Base-by-base conservation (phyloP, 164 flowering plant species). In the Kalanchoe fedtschenkoi region DNA sequence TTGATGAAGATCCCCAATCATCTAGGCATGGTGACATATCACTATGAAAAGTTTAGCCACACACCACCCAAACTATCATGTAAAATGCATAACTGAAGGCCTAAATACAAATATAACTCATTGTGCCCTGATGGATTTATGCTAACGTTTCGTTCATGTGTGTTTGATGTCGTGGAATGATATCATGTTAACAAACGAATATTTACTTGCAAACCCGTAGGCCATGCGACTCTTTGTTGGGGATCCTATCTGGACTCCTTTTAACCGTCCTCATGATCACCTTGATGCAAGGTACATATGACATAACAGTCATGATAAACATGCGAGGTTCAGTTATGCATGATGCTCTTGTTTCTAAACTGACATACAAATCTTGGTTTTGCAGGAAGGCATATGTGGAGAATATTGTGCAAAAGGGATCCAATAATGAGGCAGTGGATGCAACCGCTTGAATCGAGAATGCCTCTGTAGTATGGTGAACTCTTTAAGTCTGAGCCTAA, bases 211-310 rank as follows among this genome's bases (percentile, higher is more conserved):
- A 15, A n/a, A 29, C 68, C 1, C 62, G 55, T 74, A 87, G 97
- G 97, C 90, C 6, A 82, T 89, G 95, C 83, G 97, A 13, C 85
- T 88, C 0, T 95, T 95, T 80, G 89, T 91, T 57, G 99, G 99
- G n/a, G 96, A 91, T 15, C 99, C 97, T 13, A 75, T 95, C 62
- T 91, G 99, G 99, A 95, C 99, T 60, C 99, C 99, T 1, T 86
- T 28, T 59, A 91, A 95, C 64, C 97, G 99, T 53, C 99, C 99
- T 35, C 95, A 91, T 67, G 99, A 95, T 68, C 73, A 95, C 69
- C 75, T 85, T 16, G 84, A 88, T 61, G 91, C 89, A 35, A 89
- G 93, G 96, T 85, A 74, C 57, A 39, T 3, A 41, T 33, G n/a
- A 29, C 32, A 13, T n/a, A n/a, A n/a, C n/a, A n/a, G n/a, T 10